These are phyloP conservation scores for Grigorovia yakushimaensis DNA, from an alignment of 805 yeast species.

Conservation along the genomic window DNA sequence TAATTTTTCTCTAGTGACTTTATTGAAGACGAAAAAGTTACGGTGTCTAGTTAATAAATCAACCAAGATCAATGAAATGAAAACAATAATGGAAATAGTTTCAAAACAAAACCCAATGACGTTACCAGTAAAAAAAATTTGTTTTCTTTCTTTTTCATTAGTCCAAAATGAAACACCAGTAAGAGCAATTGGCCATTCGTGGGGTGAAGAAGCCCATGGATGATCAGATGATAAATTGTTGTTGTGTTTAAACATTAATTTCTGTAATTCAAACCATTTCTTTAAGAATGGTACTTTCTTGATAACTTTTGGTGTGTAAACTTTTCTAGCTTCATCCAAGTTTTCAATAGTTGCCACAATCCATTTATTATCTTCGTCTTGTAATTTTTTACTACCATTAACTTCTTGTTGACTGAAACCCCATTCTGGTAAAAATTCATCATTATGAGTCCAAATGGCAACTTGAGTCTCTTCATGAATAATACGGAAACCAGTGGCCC, in stretches of 20 bases:
- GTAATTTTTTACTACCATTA: conserved; percentile 81
- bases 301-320: conserved; percentile 55
- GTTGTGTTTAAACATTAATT: conserved; percentile 84
- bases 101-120: conserved; percentile 86
- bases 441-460: conserved; percentile 89
- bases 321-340: conserved; percentile 51
- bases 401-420: conserved; percentile 86
- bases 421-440: conserved; percentile 86
- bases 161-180: conserved; percentile 98
- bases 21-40: conserved; percentile 45
- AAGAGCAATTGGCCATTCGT: conserved; percentile 80
- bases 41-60: conserved; percentile 77
- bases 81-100: conserved; percentile 52
- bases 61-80: conserved; percentile 52
- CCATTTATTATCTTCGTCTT: conserved; percentile 67
- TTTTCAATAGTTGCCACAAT: conserved; percentile 57
- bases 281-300: conserved; percentile 60
- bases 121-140: conserved; percentile 87
- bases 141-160: conserved; percentile 49
- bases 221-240: conserved; percentile 79
- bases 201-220: conserved; percentile 91
- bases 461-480: conserved; percentile 82
- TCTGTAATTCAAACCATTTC: conserved; percentile 87
- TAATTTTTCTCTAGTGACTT: conserved; percentile 57
- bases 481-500: conserved; percentile 57